Conservation (phyloP, 2,329 filamentous ascomycete genomes). For the Penicillium hordei region DNA sequence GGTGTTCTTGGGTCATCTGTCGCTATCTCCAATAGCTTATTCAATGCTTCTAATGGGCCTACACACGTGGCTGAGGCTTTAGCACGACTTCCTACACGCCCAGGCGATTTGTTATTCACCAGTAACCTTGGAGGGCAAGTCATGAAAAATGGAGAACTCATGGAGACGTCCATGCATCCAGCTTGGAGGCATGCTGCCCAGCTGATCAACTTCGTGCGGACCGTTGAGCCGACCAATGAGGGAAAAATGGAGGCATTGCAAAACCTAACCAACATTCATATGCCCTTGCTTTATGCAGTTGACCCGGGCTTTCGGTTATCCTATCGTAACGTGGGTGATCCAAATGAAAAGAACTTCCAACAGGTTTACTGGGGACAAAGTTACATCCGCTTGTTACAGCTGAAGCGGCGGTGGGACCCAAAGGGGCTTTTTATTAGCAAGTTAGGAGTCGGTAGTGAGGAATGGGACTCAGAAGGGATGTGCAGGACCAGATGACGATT, state of each 20-base stretch:
- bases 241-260: neutral
- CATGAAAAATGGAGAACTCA: neutral
- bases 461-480: slow-evolving; percentile 1
- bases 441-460: neutral
- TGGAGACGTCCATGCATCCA: neutral
- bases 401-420: neutral
- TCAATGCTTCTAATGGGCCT: neutral
- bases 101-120: neutral
- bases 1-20: neutral
- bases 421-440: neutral
- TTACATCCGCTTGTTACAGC: neutral
- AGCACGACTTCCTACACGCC: neutral
- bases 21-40: neutral
- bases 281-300: neutral
- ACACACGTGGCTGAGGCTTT: neutral
- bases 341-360: neutral
- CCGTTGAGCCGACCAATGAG: neutral
- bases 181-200: neutral
- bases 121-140: neutral
- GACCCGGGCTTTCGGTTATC: neutral
- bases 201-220: neutral
- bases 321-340: neutral
- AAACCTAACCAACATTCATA: neutral
- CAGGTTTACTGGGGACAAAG: neutral
- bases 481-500: neutral